Evolutionary conservation across 768 basidiomycete genomes (phyloP), one percentile per base, ranked within the genome.

Genomic region (Tricholoma furcatifolium): DNA sequence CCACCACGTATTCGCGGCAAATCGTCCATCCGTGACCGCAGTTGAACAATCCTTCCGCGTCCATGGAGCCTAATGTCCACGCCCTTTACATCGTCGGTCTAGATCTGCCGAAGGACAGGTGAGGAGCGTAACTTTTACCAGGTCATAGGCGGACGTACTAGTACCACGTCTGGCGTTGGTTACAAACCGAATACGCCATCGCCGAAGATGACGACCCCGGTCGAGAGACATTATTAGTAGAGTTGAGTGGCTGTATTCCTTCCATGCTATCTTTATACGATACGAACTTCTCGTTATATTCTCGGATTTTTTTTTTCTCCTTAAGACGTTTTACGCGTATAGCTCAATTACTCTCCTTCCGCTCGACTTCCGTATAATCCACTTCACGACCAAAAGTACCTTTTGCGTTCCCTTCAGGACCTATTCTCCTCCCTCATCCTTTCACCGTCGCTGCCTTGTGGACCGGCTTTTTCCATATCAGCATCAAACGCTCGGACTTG

Each of bases 211-310:
- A 54, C 42, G 41, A 43, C 53, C 24, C 47, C 48, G 21, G 9
- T 46, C 24, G 47, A 47, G 42, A 39, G 52, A 48, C 44, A 49
- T 27, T 58, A 58, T 45, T 57, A 56, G 55, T 46, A 51, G 44
- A 48, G 50, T 45, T 50, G 41, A 45, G 58, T 55, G 32, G 45
- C 50, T 48, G 41, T 35, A 27, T 30, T 36, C 38, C 12, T 49
- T 42, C 32, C 17, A 24, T 51, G 49, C n/a, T 18, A 4, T 34
- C 40, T 21, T 21, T 39, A 44, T 52, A 50, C 17, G 50, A 23
- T 55, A 55, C 23, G 50, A 50, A 56, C 55, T 12, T 40, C 27
- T 27, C 23, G 18, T 35, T 15, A 32, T 49, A 50, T 51, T 38
- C 10, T 10, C 20, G 24, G 2, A 23, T 18, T 30, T 2, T 39